These are phyloP conservation scores for Botryotinia narcissicola DNA, from an alignment of 2,329 filamentous ascomycete genomes.

Conservation along the genomic window DNA sequence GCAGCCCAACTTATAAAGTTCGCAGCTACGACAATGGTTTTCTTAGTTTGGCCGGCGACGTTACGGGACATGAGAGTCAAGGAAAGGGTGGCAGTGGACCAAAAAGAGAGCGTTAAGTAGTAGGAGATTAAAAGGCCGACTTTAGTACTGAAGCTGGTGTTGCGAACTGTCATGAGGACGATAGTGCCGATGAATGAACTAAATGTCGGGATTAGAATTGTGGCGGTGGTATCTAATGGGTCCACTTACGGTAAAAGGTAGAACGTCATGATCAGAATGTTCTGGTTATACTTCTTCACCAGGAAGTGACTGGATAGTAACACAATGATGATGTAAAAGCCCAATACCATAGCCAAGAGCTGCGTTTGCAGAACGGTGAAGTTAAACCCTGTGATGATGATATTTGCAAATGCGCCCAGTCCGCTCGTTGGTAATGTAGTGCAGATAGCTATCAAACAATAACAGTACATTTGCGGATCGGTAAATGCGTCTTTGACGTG, in stretches of 20 bases:
- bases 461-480: slow-evolving; percentile 67
- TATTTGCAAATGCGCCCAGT: slow-evolving; percentile 69
- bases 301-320: slow-evolving; percentile 65
- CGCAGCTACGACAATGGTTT: slow-evolving; percentile 53
- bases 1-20: slow-evolving; percentile 58
- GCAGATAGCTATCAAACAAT: slow-evolving; percentile 64
- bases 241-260: slow-evolving; percentile 62
- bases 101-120: slow-evolving; percentile 76
- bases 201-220: background rate
- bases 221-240: background rate
- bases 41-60: slow-evolving; percentile 60
- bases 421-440: slow-evolving; percentile 73
- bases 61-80: slow-evolving; percentile 60
- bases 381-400: slow-evolving; percentile 69
- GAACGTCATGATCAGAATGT: slow-evolving; percentile 61
- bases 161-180: slow-evolving; percentile 66
- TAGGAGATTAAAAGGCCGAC: slow-evolving; percentile 69
- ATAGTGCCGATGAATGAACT: slow-evolving; percentile 70
- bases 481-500: slow-evolving; percentile 52
- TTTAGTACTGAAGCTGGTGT: slow-evolving; percentile 55
- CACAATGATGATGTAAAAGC: slow-evolving; percentile 70
- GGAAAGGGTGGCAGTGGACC: slow-evolving; percentile 66
- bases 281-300: slow-evolving; percentile 67
- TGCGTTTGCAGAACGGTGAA: slow-evolving; percentile 68
- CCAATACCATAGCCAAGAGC: slow-evolving; percentile 71